phyloP scores from a whole-genome alignment of 352 stramenopile species.

The Phytophthora aleatoria region DNA sequence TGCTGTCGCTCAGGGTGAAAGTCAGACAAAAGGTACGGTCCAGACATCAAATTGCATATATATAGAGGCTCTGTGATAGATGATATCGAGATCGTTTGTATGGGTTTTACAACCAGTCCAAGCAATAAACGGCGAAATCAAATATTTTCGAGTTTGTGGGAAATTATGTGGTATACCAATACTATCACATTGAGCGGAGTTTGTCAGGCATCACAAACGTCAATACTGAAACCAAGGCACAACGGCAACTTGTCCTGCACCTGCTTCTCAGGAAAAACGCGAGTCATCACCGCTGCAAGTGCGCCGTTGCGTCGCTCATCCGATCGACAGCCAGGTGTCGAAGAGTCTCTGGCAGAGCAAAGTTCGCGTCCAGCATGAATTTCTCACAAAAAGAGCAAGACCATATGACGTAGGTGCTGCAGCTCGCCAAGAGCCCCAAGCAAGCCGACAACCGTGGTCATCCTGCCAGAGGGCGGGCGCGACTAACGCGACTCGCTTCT shows the following conservation, averaged over 20 bases:
- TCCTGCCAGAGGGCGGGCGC: conserved; percentile 8
- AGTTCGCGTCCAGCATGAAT: conserved; percentile 10
- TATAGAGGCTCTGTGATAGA: not conserved
- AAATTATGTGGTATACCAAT: not conserved
- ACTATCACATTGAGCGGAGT: not conserved
- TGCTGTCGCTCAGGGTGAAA: not conserved
- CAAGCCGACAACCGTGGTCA: conserved; percentile 11
- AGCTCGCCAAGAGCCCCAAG: not conserved
- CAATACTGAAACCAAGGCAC: conserved; percentile 22
- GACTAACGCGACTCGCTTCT: conserved; percentile 26
- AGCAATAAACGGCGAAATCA: not conserved
- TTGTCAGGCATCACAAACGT: conserved; percentile 13
- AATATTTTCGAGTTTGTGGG: not conserved
- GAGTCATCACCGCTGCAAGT: conserved; percentile 8
- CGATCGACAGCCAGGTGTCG: conserved; percentile 22
- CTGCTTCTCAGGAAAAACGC: conserved; percentile 30
- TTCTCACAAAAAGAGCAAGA: conserved; percentile 14
- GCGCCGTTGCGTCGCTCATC: conserved; percentile 22
- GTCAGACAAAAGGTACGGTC: conserved; percentile 32
- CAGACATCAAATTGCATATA: not conserved
- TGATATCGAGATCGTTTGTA: conserved; percentile 8
- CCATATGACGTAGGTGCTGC: conserved; percentile 16
- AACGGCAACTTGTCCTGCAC: conserved; percentile 23
- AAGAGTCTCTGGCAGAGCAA: conserved; percentile 11
- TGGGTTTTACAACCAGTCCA: not conserved